Base-by-base conservation (phyloP, 1,284 basidiomycete genomes). In the Cystobasidium sp. region DNA sequence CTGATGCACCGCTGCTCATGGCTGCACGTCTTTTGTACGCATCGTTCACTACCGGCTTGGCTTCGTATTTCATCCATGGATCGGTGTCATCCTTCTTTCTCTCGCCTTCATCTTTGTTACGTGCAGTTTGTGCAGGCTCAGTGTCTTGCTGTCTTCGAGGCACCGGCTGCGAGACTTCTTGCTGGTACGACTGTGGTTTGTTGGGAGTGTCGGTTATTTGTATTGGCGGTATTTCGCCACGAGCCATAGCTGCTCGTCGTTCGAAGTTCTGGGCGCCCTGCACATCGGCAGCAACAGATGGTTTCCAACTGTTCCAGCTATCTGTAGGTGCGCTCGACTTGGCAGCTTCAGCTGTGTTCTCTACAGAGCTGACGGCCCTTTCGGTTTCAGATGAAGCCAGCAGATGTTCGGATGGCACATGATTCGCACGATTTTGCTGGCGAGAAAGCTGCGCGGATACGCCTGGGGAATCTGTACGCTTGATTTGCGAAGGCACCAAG, bases 21-120 rank as follows among this genome's bases (percentile, higher is more conserved):
- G 56, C 56, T n/a, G 18, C 16, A 43, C 56, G 56, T 59, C 56
- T 39, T 14, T 59, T 39, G 56, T 31, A 59, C 14, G 56, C 56
- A n/a, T 39, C 31, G 12, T 43, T 59, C 9, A 31, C 56, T 24
- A 41, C 37, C 56, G 39, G 10, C 31, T 59, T 18, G 7, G 56
- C 56, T 18, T 31, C 31, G 31, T 31, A 31, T 5, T 31, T 31
- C 31, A 31, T 31, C 31, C 31, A 31, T 5, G 31, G 31, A 31
- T 31, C 31, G 31, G 31, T 5, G 31, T 31, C 31, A 31, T 31
- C 31, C 2, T 31, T 31, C 31, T 31, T 31, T 31, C 31, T 31
- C 31, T 31, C 31, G 31, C 2, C 31, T 31, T 31, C 2, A 31
- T 5, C 31, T 1, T 31, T 31, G 31, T 31, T 31, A 31, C 31